Evolutionary conservation across 768 basidiomycete species (phyloP).

Genomic region (Lactifluus hygrophoroides): DNA sequence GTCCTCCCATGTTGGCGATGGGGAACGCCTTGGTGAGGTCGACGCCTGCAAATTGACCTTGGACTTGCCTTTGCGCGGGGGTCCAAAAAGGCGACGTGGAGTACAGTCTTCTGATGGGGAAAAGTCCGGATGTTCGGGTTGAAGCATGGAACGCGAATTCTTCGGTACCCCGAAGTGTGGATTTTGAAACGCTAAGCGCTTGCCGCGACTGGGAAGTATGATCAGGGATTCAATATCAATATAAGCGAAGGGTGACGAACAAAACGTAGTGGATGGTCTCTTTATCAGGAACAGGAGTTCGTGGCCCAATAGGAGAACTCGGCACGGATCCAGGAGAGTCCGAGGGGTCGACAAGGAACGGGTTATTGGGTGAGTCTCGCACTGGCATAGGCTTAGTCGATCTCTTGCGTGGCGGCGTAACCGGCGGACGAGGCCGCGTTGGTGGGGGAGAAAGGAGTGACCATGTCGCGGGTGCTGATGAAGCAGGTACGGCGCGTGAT

Average conservation of each 20-base stretch:
- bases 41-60: not conserved
- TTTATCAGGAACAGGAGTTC: slow-evolving; percentile 13
- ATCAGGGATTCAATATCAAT: not conserved
- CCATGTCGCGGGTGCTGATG: slow-evolving; percentile 6
- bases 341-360: slow-evolving; percentile 15
- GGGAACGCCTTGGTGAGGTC: slow-evolving; percentile 2
- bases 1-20: slow-evolving; percentile 5
- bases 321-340: slow-evolving; percentile 16
- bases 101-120: slow-evolving; percentile 20
- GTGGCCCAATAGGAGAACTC: slow-evolving; percentile 18
- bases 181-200: slow-evolving; percentile 17
- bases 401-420: slow-evolving; percentile 17
- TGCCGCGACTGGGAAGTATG: slow-evolving; percentile 13
- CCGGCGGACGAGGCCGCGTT: slow-evolving; percentile 14
- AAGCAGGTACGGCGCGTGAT: slow-evolving; percentile 17
- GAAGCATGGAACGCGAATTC: slow-evolving; percentile 14
- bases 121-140: slow-evolving; percentile 18
- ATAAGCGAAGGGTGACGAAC: slow-evolving; percentile 4
- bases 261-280: slow-evolving; percentile 19
- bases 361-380: slow-evolving; percentile 21
- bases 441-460: slow-evolving; percentile 20
- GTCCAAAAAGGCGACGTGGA: slow-evolving; percentile 17
- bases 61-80: not conserved
- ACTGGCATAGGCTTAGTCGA: slow-evolving; percentile 14
- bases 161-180: slow-evolving; percentile 14